Evolutionary conservation across 2,329 filamentous ascomycete genomes (phyloP), one percentile per base, ranked within the genome.

Genomic region (Coleophoma crateriformis): DNA sequence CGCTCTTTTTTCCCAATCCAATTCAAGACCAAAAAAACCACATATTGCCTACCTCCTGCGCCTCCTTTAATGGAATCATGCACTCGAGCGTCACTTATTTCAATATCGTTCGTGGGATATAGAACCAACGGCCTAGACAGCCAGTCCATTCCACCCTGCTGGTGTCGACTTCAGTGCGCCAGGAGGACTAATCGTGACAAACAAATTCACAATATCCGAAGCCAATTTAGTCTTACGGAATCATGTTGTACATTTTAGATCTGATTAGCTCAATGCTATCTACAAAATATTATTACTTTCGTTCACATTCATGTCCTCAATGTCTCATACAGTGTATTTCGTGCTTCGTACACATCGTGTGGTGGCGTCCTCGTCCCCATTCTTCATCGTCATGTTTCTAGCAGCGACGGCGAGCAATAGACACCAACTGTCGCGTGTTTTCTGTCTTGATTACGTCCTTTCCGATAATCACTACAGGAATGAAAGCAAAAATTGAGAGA

Each of bases 171-270:
- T 41, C 51, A 59, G 59, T 66, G 63, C 59, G 60, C 62, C 57
- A 65, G 60, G 63, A 67, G 64, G 64, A 67, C 64, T 67, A 66
- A 66, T 61, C 57, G 56, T 60, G 64, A 65, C 64, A 63, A 57
- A 67, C 62, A 67, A 51, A 27, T 27, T 27, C 27, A 27, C 5
- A 27, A 27, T 27, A 10, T 27, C 8, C 8, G 2, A 27, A 27
- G 8, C 27, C 6, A 27, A 27, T 27, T 27, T 2, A 3, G 27
- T 27, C 6, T 27, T 27, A 27, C 6, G 27, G 27, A 4, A 27
- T 27, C 27, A 7, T 27, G 8, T 27, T 27, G 8, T 27, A 27
- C 27, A 27, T 27, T 2, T 3, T 27, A 10, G 27, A 27, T 27
- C 27, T 3, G 27, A 27, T 27, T 27, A 27, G 5, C 3, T 7